Base-by-base conservation (phyloP, 345 rosid species). In the Populus simonii region DNA sequence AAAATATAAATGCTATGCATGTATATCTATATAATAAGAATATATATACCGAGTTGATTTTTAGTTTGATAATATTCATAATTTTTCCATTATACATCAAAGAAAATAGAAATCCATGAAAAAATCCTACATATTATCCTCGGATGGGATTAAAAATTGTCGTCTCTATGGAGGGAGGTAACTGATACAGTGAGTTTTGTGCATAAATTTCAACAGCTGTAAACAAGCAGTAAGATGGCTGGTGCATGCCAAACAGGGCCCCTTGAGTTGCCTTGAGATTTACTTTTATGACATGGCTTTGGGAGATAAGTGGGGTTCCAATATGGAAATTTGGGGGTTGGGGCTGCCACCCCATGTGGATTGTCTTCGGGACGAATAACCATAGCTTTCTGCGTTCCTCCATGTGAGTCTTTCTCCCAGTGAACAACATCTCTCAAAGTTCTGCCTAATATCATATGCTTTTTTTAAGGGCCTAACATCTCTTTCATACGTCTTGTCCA, bases 321-420 rank as follows among this genome's bases (percentile, higher is more conserved):
- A 67, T 11, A 23, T 71, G 72, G 11, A 16, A 63, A 15, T 25
- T 17, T 31, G 18, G 27, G 79, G 53, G 79, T 68, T 35, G 72
- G 67, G 63, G 78, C 81, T 57, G 83, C 80, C 83, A 62, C 76
- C 83, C 87, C 71, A 82, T 75, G 82, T 86, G 84, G 80, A 70
- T 57, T 83, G 85, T 72, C 80, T 71, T 13, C 13, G 16, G 23
- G 78, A 68, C 67, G 68, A 75, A 38, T 39, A 39, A 23, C 77
- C 59, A 45, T 17, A n/a, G 65, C 49, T 75, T 86, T 69, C 67
- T 75, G 79, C 71, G 67, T 75, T 75, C 45, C 75, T 57, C 75
- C 87, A 82, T 84, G 82, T 84, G 89, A 80, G 53, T 49, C 81
- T 79, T 38, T 2, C 68, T 73, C 66, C 71, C 25, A 39, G n/a